These are phyloP conservation scores for Fragaria iinumae DNA, from an alignment of 306 rosid genomes.

Conservation along the genomic window DNA sequence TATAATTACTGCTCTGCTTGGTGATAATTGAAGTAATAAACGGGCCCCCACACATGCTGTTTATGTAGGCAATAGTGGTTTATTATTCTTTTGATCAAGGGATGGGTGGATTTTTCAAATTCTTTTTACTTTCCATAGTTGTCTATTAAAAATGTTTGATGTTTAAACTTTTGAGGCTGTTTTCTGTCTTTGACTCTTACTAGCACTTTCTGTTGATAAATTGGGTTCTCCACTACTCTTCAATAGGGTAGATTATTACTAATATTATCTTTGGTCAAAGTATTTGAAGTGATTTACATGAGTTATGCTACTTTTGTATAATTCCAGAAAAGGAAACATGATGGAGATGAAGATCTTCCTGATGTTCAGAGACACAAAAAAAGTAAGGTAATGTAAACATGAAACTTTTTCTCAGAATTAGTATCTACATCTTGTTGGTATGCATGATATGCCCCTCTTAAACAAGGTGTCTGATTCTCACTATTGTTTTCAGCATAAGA, in stretches of 20 bases:
- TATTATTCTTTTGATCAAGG: background rate
- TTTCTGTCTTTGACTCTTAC: background rate
- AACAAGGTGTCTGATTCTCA: conserved; percentile 24
- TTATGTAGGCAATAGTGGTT: background rate
- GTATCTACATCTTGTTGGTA: background rate
- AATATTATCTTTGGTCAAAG: background rate
- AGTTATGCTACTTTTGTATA: conserved; percentile 19
- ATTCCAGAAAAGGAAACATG: conserved; percentile 96
- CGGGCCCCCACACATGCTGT: background rate
- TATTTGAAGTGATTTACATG: conserved; percentile 17
- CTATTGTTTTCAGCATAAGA: conserved; percentile 68
- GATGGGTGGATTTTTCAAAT: background rate
- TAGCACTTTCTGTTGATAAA: background rate
- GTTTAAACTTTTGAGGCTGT: background rate
- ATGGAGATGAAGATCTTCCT: conserved; percentile 84
- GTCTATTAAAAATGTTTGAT: background rate
- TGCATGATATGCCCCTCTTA: conserved; percentile 8
- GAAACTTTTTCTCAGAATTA: conserved; percentile 12
- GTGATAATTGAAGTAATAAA: background rate
- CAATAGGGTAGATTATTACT: background rate
- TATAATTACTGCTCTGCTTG: conserved; percentile 4
- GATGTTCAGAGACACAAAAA: conserved; percentile 94
- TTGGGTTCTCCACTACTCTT: background rate
- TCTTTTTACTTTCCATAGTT: background rate
- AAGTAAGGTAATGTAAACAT: conserved; percentile 79